Evolutionary conservation across 169 alveolate genomes (phyloP), one percentile per base, ranked within the genome.

Genomic region (Babesia ovata): DNA sequence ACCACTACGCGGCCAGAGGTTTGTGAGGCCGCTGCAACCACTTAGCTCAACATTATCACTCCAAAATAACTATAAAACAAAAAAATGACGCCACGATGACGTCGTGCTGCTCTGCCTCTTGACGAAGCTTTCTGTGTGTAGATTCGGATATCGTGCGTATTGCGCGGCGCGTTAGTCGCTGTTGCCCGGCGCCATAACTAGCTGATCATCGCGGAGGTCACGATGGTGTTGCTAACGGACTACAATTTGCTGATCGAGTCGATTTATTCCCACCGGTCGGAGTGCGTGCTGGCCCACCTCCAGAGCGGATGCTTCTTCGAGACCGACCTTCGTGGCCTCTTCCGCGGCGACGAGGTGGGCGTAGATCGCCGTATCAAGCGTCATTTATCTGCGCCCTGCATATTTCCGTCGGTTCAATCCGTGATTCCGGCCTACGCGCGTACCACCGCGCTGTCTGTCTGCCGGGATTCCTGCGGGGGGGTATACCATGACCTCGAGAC

Each of bases 271-370:
- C 60, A 53, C 44, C 50, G 63, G 42, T 67, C 76, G 9, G 76
- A 67, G 65, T 67, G 76, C 48, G 65, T 67, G 28, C 36, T 67
- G 17, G 50, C 76, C 19, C 76, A 67, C 29, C 65, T 67, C 19
- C 76, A 67, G 56, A 67, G 76, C 44, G 76, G 76, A 17, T 49
- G 76, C 42, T 67, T 67, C 56, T 67, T 67, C 65, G 65, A 46
- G 19, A 24, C 59, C 19, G 76, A 67, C 39, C 58, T 67, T 12
- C 29, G 36, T 28, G 21, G 57, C 48, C 60, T 67, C 14, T 67
- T 67, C 48, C 33, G 50, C 0, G 58, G 76, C 4, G 56, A 33
- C 7, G 76, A 67, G 8, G 63, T 65, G 39, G 29, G 19, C 42
- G 45, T 67, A 2, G 76, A 67, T 33, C 76, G 76, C 63, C 26